phyloP scores from a whole-genome alignment of 768 basidiomycete species.

The Termitomyces sp. region DNA sequence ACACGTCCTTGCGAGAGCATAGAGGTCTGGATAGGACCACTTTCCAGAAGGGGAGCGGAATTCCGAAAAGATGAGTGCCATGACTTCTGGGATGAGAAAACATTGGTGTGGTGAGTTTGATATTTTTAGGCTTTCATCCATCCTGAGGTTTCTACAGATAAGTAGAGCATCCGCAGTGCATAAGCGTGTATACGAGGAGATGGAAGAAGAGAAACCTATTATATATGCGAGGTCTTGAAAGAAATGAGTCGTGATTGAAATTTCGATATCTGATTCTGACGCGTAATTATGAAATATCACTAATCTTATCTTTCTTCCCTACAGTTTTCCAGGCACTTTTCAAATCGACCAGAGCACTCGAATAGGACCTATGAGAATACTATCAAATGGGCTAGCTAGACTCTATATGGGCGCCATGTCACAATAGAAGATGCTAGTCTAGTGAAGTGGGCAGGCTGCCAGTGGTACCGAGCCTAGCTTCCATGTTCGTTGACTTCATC shows the following conservation, averaged over 20 bases:
- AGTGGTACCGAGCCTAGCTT: too few species aligned
- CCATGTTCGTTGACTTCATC: too few species aligned
- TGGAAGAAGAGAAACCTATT: not conserved
- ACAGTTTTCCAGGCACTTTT: not conserved
- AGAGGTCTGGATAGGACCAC: not conserved
- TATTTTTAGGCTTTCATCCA: not conserved
- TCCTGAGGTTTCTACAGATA: not conserved
- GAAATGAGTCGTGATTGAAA: too few species aligned
- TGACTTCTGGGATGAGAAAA: not conserved
- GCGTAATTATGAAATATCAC: too few species aligned
- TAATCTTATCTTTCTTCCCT: not conserved
- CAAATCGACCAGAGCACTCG: too few species aligned
- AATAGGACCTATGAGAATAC: not conserved
- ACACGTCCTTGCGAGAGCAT: not conserved
- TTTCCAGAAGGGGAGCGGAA: not conserved
- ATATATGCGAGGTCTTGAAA: too few species aligned
- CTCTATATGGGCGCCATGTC: not conserved
- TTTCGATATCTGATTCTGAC: too few species aligned
- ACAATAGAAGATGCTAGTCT: conserved; percentile 1
- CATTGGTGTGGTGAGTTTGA: not conserved
- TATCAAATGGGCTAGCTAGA: not conserved
- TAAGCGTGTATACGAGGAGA: not conserved
- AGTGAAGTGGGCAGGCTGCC: too few species aligned
- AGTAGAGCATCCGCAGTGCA: not conserved
- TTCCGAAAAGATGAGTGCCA: not conserved